Base-by-base conservation (phyloP, 2,329 filamentous ascomycete genomes). In the Colletotrichum zoysiae region DNA sequence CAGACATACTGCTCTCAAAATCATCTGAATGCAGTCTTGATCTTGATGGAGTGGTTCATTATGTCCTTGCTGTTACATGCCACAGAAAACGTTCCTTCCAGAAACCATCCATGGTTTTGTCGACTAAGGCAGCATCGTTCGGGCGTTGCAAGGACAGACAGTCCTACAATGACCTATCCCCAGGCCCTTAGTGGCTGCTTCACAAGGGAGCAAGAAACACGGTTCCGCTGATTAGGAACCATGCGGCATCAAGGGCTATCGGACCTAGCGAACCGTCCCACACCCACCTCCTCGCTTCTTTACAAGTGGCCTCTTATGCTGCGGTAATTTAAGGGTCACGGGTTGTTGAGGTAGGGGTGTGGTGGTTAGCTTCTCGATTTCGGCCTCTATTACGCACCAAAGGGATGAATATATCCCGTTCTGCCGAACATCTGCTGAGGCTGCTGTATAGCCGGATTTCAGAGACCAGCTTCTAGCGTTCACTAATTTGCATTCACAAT, bases 321-420 rank as follows among this genome's bases (percentile, higher is more conserved):
- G 56, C 64, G 46, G 55, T n/a, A 16, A 67, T 35, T n/a, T 33
- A 23, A 40, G 26, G 46, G 67, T 70, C 67, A 70, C 67, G 67
- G 62, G 67, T 66, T 59, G 30, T 60, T 20, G 51, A 48, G 56
- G 62, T 14, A 60, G 55, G 67, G 62, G 14, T 59, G 30, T 33
- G 16, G 50, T 42, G 51, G 33, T 9, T 4, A 33, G 40, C 26
- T 23, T 51, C 48, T 30, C 14, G n/a, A 46, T 20, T 40, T 33
- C 40, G 50, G 42, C 40, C 26, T 46, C 12, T 53, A 2, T 30
- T 38, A 26, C 26, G 38, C 38, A 14, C 38, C 30, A 57, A 26
- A 61, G 14, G 26, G 46, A 9, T n/a, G 56, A 42, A 16, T 53
- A 16, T 35, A n/a, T 42, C 46, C 50, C 16, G 5, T 20, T n/a